Evolutionary conservation across 805 yeast species (phyloP).

Genomic region (Pichia gijzeniarum): DNA sequence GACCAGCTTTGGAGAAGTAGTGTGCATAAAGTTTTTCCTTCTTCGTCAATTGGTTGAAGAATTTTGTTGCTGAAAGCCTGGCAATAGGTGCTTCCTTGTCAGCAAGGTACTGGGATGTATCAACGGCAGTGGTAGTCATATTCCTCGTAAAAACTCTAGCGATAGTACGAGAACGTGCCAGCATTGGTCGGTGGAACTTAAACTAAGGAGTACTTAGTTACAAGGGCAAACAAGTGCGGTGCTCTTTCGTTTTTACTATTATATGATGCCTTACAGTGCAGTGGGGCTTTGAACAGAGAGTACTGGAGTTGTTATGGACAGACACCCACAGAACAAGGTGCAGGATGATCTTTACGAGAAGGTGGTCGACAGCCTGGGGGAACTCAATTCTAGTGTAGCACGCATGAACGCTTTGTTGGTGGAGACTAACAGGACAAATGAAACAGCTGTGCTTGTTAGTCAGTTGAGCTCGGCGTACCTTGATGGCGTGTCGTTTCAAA

Average conservation of each 20-base stretch:
- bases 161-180: no score
- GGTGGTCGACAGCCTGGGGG: constrained; percentile 71
- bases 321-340: constrained; percentile 79
- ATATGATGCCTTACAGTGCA: no score
- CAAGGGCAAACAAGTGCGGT: no score
- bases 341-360: constrained; percentile 71
- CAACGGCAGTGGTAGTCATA: constrained; percentile 6
- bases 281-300: no score
- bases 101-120: constrained; percentile 36
- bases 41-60: constrained; percentile 57
- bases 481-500: constrained; percentile 8
- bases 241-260: no score
- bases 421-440: constrained; percentile 57
- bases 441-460: constrained; percentile 63
- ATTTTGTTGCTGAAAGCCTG: constrained; percentile 59
- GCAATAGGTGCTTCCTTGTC: constrained; percentile 66
- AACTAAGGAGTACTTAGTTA: no score
- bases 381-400: constrained; percentile 63
- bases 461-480: constrained; percentile 35
- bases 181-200: no score
- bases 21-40: constrained; percentile 72
- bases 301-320: constrained; percentile 7
- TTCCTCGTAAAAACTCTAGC: background rate
- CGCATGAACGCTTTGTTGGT: constrained; percentile 56
- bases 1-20: constrained; percentile 75